Evolutionary conservation across 2,329 filamentous ascomycete genomes (phyloP).

Genomic region (Escovopsis sp.): DNA sequence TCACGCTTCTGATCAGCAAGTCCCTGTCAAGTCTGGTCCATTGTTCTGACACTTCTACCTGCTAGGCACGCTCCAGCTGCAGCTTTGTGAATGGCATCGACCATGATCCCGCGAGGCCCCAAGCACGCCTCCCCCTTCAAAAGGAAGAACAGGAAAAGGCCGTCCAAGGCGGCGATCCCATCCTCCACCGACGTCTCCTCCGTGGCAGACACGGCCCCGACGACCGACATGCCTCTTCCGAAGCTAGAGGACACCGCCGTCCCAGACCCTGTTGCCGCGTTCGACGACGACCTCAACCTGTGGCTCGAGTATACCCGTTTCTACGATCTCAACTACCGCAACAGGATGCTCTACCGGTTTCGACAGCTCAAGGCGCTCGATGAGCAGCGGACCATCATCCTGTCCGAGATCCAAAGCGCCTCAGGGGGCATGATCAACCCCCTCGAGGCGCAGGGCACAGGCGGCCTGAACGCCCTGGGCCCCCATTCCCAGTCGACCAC

Average conservation of each 20-base stretch:
- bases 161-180: too few relatives aligned
- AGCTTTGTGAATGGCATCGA: too few relatives aligned
- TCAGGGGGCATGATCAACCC: background rate
- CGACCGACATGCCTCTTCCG: too few relatives aligned
- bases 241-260: background rate
- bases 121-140: too few relatives aligned
- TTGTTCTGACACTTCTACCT: too few relatives aligned
- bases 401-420: slow-evolving; percentile 7
- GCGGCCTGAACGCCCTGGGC: background rate
- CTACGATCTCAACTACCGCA: slow-evolving; percentile 9
- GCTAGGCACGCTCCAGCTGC: too few relatives aligned
- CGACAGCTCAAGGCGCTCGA: slow-evolving; percentile 9
- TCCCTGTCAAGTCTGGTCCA: too few relatives aligned
- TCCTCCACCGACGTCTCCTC: too few relatives aligned
- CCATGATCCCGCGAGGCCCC: too few relatives aligned
- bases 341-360: slow-evolving; percentile 6
- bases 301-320: slow-evolving; percentile 14
- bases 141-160: too few relatives aligned
- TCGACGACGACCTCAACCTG: slow-evolving; percentile 7
- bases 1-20: too few relatives aligned
- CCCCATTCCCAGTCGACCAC: background rate
- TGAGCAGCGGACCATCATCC: slow-evolving; percentile 8
- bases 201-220: too few relatives aligned
- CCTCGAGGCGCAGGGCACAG: background rate
- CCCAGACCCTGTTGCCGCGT: background rate